Base-by-base conservation (phyloP, 1,284 basidiomycete species). In the Schizopora paradoxa region DNA sequence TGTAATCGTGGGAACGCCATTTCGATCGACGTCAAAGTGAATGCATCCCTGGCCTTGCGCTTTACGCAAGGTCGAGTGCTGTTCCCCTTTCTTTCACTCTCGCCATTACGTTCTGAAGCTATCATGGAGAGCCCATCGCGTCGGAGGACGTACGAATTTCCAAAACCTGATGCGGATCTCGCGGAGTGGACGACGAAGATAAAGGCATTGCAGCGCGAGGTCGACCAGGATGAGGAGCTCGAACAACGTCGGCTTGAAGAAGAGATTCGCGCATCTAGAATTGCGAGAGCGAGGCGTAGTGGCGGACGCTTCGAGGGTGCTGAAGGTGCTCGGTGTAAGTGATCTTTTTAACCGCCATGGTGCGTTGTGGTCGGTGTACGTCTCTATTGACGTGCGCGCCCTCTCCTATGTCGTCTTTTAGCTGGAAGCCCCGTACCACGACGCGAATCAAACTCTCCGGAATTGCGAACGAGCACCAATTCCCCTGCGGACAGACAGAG, bases 151-250 rank as follows among this genome's bases (percentile, higher is more conserved):
- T 55, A 64, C 36, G 69, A 67, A 51, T 56, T 67, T 1, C 76
- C 61, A 54, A 74, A 66, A 58, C 69, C 66, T 8, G 82, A 84
- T 53, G 66, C 70, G 7, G 79, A 77, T 28, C 69, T 87, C n/a
- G 72, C 84, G 14, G 85, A 89, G 61, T 89, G 86, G 86, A 76
- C 85, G 13, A 82, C 67, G 62, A 81, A 73, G 66, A 86, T 89
- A 62, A 83, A 82, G 61, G 82, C 78, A 10, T 64, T 88, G 59
- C 85, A 87, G 60, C 74, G 77, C 45, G 83, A 87, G 57, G 82
- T 87, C 25, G 86, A 89, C 54, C 79, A 79, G 14, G 82, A 86
- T 53, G 85, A 86, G 51, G 85, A 86, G 59, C 74, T 70, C 5
- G 86, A 89, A 56, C 78, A 86, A 55, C 74, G 70, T 43, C 70